These are phyloP conservation scores for Ilyonectria mors-panacis DNA, from an alignment of 2,329 filamentous ascomycete species.

Conservation along the genomic window DNA sequence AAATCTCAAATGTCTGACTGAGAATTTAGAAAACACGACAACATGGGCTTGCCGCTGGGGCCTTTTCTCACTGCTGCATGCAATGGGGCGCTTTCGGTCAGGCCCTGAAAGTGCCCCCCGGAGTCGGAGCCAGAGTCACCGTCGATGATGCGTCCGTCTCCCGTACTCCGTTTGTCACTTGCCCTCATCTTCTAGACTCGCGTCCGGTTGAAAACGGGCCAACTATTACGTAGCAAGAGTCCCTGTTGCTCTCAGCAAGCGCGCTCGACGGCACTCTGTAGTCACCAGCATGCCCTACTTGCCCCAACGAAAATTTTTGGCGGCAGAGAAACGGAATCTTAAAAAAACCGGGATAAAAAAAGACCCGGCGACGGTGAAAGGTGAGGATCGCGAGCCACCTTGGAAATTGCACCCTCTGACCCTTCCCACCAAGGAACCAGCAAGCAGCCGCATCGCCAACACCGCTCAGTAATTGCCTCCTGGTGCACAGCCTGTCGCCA, in stretches of 20 bases:
- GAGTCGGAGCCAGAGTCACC: conserved; percentile 31
- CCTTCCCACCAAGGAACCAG: conserved; percentile 5
- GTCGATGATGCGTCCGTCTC: conserved; percentile 18
- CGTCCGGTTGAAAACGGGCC: conserved; percentile 24
- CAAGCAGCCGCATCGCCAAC: conserved; percentile 11
- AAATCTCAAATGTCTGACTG: conserved; percentile 25
- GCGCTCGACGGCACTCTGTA: conserved; percentile 1
- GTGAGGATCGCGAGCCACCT: conserved; percentile 24
- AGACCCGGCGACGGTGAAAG: conserved; percentile 25
- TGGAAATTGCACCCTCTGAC: conserved; percentile 26
- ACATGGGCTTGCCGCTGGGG: conserved; percentile 7
- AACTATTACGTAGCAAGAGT: conserved; percentile 14
- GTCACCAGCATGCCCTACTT: conserved; percentile 13
- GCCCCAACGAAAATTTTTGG: conserved; percentile 29
- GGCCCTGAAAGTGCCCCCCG: conserved; percentile 18
- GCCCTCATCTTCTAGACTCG: conserved; percentile 3
- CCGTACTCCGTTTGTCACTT: conserved; percentile 10
- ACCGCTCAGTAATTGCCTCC: conserved; percentile 15
- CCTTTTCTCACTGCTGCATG: neutral
- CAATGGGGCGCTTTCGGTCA: conserved; percentile 23
- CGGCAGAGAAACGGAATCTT: conserved; percentile 18
- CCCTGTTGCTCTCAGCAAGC: conserved; percentile 4
- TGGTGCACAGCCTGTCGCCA: conserved; percentile 11
- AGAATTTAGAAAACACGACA: conserved; percentile 26
- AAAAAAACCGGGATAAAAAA: conserved; percentile 22